phyloP scores from a whole-genome alignment of 768 basidiomycete species.

The Leucocoprinus leucothites region DNA sequence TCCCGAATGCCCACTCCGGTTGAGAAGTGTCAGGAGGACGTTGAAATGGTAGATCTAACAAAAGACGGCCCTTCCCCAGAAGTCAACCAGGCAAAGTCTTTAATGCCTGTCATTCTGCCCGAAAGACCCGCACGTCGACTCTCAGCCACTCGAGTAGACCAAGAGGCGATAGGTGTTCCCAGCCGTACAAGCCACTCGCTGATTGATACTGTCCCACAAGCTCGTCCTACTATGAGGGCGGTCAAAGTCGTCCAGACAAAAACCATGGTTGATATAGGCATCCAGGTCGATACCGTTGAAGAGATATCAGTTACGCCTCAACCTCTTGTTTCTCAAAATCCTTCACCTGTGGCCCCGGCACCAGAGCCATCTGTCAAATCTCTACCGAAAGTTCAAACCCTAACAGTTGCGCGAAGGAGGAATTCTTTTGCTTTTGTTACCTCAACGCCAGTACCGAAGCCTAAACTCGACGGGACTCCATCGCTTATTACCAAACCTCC shows the following conservation, averaged over 20 bases:
- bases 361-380: background rate
- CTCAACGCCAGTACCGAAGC: background rate
- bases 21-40: conserved; percentile 14
- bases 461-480: background rate
- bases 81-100: background rate
- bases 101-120: background rate
- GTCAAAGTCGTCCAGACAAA: background rate
- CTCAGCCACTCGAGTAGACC: background rate
- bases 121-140: background rate
- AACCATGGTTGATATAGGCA: conserved; percentile 3
- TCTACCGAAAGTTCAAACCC: background rate
- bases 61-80: conserved; percentile 16
- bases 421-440: background rate
- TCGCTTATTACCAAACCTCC: background rate
- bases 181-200: background rate
- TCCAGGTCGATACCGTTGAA: background rate
- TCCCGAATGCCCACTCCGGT: background rate
- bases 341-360: too few relatives aligned
- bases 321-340: background rate
- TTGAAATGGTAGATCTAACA: conserved; percentile 45
- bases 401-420: background rate
- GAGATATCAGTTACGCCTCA: background rate
- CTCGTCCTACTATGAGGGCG: background rate
- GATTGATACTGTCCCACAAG: background rate
- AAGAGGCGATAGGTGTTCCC: background rate